Conservation (phyloP, 2,329 filamentous ascomycete genomes). For the Pseudonectria foliicola region DNA sequence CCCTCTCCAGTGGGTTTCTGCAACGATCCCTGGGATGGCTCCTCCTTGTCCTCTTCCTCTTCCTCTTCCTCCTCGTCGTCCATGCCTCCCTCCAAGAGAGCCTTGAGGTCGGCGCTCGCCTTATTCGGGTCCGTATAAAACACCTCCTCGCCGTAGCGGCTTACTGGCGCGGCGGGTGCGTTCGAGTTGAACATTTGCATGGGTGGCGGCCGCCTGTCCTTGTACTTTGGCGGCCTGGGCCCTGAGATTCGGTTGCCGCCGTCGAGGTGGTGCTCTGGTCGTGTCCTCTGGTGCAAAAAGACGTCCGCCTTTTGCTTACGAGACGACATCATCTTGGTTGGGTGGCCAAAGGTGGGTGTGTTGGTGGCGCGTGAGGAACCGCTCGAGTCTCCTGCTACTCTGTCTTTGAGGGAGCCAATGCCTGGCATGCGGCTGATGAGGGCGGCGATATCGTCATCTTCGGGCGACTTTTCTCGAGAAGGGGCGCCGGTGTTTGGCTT, state of each 20-base stretch:
- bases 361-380: slow-evolving; percentile 11
- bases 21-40: slow-evolving; percentile 1
- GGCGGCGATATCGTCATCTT: slow-evolving; percentile 27
- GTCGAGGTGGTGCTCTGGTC: slow-evolving; percentile 51
- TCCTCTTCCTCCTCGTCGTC: slow-evolving; percentile 61
- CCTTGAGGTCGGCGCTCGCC: slow-evolving; percentile 71
- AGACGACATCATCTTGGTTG: slow-evolving; percentile 39
- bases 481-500: slow-evolving; percentile 23
- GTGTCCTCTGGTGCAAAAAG: slow-evolving; percentile 47
- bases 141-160: slow-evolving; percentile 34
- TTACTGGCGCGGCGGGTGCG: slow-evolving; percentile 3
- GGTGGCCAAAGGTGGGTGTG: slow-evolving; percentile 30
- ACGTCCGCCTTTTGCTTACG: slow-evolving; percentile 50
- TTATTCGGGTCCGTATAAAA: slow-evolving; percentile 65
- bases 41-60: slow-evolving; percentile 21
- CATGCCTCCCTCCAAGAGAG: slow-evolving; percentile 72
- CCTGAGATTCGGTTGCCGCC: slow-evolving; percentile 38
- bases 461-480: slow-evolving; percentile 21
- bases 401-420: slow-evolving; percentile 20
- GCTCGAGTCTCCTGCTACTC: slow-evolving; percentile 10
- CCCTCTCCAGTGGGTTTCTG: slow-evolving; percentile 16
- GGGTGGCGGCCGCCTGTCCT: slow-evolving; percentile 40
- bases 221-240: slow-evolving; percentile 39
- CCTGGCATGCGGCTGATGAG: slow-evolving; percentile 19
- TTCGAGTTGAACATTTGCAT: slow-evolving; percentile 43